Evolutionary conservation across 1,139 yeast species (phyloP).

Genomic region (Blastobotrys raffinosifermentans): DNA sequence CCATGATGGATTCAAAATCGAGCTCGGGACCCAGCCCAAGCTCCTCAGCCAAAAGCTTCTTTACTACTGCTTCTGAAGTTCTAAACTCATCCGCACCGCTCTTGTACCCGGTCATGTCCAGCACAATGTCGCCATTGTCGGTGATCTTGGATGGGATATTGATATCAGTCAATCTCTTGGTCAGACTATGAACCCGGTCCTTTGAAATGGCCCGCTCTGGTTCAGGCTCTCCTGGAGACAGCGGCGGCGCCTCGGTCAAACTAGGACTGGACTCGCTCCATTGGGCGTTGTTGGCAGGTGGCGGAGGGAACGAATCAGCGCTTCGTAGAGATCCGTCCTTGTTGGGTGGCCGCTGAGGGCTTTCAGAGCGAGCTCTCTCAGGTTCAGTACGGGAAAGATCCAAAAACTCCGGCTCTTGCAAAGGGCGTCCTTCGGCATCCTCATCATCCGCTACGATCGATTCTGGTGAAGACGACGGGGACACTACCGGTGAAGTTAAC

Average conservation of each 20-base stretch:
- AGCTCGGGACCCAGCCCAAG: conserved; percentile 44
- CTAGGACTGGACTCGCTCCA: too few relatives aligned
- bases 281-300: conserved; percentile 3
- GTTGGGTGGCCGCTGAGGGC: conserved; percentile 13
- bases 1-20: conserved; percentile 45
- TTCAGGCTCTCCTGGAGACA: neutral
- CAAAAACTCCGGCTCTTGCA: conserved; percentile 54
- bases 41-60: conserved; percentile 66
- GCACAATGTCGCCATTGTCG: conserved; percentile 80
- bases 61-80: conserved; percentile 50
- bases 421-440: conserved; percentile 10
- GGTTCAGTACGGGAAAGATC: conserved; percentile 32
- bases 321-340: neutral
- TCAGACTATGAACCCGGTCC: conserved; percentile 62
- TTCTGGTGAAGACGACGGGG: conserved; percentile 55
- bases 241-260: conserved; percentile 3
- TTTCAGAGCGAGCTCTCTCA: conserved; percentile 17
- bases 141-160: conserved; percentile 88
- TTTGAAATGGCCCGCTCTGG: conserved; percentile 40
- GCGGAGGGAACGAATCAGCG: conserved; percentile 3
- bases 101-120: conserved; percentile 96
- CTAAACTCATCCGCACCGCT: conserved; percentile 63
- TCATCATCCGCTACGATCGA: conserved; percentile 13
- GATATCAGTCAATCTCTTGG: conserved; percentile 57
- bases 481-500: conserved; percentile 86